Conservation (phyloP, 768 basidiomycete species). For the Termitomyces heimii region DNA sequence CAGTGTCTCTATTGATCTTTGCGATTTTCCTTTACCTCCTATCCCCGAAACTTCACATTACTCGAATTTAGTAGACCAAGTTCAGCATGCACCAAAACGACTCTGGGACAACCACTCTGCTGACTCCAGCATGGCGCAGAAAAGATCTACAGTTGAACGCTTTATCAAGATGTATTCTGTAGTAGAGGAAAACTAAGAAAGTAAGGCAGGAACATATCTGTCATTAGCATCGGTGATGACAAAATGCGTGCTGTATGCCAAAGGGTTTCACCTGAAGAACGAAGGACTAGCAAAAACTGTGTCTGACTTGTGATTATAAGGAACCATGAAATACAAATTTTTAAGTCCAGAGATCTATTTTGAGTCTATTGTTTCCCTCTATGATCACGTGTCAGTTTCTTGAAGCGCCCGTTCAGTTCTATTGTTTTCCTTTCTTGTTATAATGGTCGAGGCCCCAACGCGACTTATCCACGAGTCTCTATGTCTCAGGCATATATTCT, state of each 20-base stretch:
- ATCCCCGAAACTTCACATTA: constrained; percentile 13
- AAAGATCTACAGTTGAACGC: constrained; percentile 17
- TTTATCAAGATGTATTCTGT: constrained; percentile 18
- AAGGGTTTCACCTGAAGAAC: too few relatives aligned
- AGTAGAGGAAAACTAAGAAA: background rate
- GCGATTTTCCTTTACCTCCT: constrained; percentile 43
- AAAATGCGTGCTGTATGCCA: background rate
- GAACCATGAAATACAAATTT: background rate
- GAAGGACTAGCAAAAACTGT: background rate
- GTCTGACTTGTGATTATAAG: background rate
- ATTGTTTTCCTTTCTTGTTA: constrained; percentile 5
- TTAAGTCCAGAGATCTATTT: background rate
- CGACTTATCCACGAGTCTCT: background rate
- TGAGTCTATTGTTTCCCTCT: background rate
- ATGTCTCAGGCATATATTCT: constrained; percentile 10
- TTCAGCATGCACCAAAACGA: constrained; percentile 9
- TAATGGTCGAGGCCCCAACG: background rate
- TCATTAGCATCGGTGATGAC: background rate
- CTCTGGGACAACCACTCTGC: constrained; percentile 13
- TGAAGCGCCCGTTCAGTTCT: background rate
- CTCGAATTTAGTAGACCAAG: constrained; percentile 13
- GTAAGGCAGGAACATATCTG: too few relatives aligned
- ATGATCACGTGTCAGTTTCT: background rate
- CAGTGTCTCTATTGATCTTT: constrained; percentile 34
- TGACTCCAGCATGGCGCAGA: constrained; percentile 11